These are phyloP conservation scores for Aspergillus vadensis DNA, from an alignment of 2,329 filamentous ascomycete species.

Conservation along the genomic window DNA sequence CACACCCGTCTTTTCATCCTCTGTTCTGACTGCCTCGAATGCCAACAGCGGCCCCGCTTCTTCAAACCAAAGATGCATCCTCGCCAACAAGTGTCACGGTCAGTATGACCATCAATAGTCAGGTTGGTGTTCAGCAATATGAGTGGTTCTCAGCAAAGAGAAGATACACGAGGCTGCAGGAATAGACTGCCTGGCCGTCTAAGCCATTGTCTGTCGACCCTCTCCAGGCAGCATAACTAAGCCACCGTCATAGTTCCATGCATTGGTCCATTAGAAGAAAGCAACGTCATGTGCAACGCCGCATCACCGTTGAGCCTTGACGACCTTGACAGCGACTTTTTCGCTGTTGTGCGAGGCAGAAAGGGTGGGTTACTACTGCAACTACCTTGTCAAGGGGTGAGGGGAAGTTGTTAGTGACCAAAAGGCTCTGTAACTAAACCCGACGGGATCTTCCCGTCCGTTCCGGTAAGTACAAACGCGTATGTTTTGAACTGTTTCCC, in stretches of 20 bases:
- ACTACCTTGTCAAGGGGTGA: not conserved
- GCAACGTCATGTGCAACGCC: too few species aligned
- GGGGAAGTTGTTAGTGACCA: not conserved
- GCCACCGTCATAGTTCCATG: not conserved
- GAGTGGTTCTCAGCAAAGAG: not conserved
- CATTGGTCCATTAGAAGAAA: not conserved
- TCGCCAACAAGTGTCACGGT: not conserved
- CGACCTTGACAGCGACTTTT: not conserved
- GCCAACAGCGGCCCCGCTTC: not conserved
- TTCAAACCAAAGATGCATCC: not conserved
- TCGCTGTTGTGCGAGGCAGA: not conserved
- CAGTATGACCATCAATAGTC: too few species aligned
- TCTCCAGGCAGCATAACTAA: too few species aligned
- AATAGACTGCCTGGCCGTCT: not conserved
- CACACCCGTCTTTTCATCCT: too few species aligned
- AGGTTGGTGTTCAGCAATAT: not conserved
- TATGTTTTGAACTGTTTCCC: not conserved
- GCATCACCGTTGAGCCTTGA: too few species aligned
- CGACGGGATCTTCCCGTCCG: slow-evolving; percentile 19
- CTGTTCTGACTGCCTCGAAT: not conserved
- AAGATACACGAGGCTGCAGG: not conserved
- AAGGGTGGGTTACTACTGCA: too few species aligned
- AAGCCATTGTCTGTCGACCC: not conserved
- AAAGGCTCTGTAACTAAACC: not conserved
- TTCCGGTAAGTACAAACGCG: not conserved